Evolutionary conservation across 2,329 filamentous ascomycete genomes (phyloP).

Genomic region (Coniella vitis): DNA sequence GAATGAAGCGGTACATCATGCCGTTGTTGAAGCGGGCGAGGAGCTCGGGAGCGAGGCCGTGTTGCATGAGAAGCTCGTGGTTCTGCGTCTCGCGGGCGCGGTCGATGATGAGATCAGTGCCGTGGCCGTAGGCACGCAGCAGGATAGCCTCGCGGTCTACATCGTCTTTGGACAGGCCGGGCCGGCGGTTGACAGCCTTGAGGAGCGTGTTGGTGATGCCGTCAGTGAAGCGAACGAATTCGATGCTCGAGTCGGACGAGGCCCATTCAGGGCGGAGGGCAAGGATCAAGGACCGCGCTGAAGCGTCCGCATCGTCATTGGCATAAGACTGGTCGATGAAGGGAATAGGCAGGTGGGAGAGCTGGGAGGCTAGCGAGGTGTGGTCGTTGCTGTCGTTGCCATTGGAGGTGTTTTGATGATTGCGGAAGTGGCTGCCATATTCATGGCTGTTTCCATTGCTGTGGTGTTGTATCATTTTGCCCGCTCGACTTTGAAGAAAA

Average conservation of each 20-base stretch:
- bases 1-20: slow-evolving; percentile 87
- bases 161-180: slow-evolving; percentile 65
- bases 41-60: slow-evolving; percentile 77
- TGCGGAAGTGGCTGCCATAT: no score
- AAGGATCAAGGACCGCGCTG: slow-evolving; percentile 72
- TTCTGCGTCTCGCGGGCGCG: slow-evolving; percentile 74
- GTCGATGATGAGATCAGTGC: slow-evolving; percentile 92
- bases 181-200: slow-evolving; percentile 64
- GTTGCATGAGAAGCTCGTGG: slow-evolving; percentile 79
- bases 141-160: slow-evolving; percentile 81
- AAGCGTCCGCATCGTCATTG: slow-evolving; percentile 64
- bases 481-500: no score
- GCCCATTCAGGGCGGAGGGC: slow-evolving; percentile 80
- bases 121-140: slow-evolving; percentile 87
- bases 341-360: slow-evolving; percentile 31
- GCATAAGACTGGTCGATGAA: slow-evolving; percentile 75
- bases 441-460: no score
- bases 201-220: slow-evolving; percentile 94
- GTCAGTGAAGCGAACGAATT: slow-evolving; percentile 89
- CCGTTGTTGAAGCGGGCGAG: slow-evolving; percentile 93
- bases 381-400: no score
- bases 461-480: no score
- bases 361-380: slow-evolving; percentile 17
- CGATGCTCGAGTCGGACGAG: slow-evolving; percentile 52
- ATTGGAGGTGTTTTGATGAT: no score